These are phyloP conservation scores for Scorias spongiosa DNA, from an alignment of 2,329 filamentous ascomycete genomes.

Conservation along the genomic window DNA sequence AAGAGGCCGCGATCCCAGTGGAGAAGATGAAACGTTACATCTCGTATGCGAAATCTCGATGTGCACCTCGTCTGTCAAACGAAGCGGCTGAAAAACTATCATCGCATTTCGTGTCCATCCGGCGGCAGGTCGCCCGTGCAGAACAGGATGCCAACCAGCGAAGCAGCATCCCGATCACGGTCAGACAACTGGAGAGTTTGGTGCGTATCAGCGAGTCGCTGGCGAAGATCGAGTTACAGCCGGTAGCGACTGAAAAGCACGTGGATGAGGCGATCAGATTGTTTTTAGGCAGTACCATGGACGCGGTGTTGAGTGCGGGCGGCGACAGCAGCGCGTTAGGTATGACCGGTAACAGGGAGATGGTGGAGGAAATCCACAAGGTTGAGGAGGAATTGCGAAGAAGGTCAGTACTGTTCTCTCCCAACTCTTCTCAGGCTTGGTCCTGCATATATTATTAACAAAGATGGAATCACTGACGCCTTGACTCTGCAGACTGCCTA, in stretches of 20 bases:
- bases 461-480: not conserved
- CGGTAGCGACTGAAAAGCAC: slow-evolving; percentile 76
- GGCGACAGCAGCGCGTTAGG: slow-evolving; percentile 61
- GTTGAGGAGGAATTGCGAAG: slow-evolving; percentile 81
- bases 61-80: slow-evolving; percentile 75
- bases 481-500: slow-evolving; percentile 43
- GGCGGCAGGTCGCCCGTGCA: slow-evolving; percentile 79
- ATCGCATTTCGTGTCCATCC: slow-evolving; percentile 92
- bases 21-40: slow-evolving; percentile 97
- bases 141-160: slow-evolving; percentile 82
- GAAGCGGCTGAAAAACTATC: slow-evolving; percentile 92
- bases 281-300: slow-evolving; percentile 95
- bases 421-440: slow-evolving; percentile 1
- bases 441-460: not conserved
- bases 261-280: slow-evolving; percentile 95
- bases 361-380: slow-evolving; percentile 77
- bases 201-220: slow-evolving; percentile 93
- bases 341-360: slow-evolving; percentile 61
- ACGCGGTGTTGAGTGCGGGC: slow-evolving; percentile 49
- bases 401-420: slow-evolving; percentile 23
- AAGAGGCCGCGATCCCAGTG: slow-evolving; percentile 46
- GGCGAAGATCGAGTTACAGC: slow-evolving; percentile 75
- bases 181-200: slow-evolving; percentile 92
- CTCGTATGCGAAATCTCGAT: slow-evolving; percentile 92
- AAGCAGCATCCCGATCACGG: slow-evolving; percentile 90